A percentile compares a stretch with the other conserved stretches of the same genome.
phyloP scores from a whole-genome alignment of 345 rosid genomes.

The Turritis glabra region DNA sequence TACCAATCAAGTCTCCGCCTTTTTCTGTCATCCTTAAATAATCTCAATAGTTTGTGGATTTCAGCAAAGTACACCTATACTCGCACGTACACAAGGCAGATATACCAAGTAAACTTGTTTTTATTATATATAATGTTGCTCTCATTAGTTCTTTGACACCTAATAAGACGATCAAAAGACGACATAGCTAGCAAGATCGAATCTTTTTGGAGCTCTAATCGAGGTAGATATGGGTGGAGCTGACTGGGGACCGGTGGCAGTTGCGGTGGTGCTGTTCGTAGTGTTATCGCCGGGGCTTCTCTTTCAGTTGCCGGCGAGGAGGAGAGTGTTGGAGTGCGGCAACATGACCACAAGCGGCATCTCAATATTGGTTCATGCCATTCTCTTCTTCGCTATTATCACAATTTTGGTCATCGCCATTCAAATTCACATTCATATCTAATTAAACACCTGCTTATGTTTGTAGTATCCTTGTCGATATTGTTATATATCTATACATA shows the following conservation, averaged over 20 bases:
- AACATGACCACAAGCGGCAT: slow-evolving; percentile 45
- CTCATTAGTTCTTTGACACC: neutral
- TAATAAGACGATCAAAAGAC: neutral
- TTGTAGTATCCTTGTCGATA: neutral
- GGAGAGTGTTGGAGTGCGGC: slow-evolving; percentile 44
- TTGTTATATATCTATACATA: neutral
- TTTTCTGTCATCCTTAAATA: slow-evolving; percentile 22
- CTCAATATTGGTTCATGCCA: slow-evolving; percentile 38
- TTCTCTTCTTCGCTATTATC: slow-evolving; percentile 37
- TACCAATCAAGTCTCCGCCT: slow-evolving; percentile 16
- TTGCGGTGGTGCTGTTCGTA: slow-evolving; percentile 41
- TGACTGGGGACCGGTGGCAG: slow-evolving; percentile 43
- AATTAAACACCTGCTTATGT: neutral
- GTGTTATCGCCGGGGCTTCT: slow-evolving; percentile 42
- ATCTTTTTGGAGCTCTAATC: slow-evolving; percentile 1
- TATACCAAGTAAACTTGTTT: neutral
- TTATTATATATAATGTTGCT: neutral
- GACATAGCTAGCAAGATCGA: neutral
- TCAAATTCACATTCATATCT: slow-evolving; percentile 38
- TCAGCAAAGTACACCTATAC: neutral
- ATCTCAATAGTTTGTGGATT: neutral
- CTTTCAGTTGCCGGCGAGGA: slow-evolving; percentile 40
- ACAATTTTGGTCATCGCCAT: slow-evolving; percentile 40
- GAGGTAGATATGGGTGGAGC: slow-evolving; percentile 33
- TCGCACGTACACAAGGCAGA: neutral